These are phyloP conservation scores for Fusarium graminum DNA, from an alignment of 2,329 filamentous ascomycete species.

Conservation along the genomic window DNA sequence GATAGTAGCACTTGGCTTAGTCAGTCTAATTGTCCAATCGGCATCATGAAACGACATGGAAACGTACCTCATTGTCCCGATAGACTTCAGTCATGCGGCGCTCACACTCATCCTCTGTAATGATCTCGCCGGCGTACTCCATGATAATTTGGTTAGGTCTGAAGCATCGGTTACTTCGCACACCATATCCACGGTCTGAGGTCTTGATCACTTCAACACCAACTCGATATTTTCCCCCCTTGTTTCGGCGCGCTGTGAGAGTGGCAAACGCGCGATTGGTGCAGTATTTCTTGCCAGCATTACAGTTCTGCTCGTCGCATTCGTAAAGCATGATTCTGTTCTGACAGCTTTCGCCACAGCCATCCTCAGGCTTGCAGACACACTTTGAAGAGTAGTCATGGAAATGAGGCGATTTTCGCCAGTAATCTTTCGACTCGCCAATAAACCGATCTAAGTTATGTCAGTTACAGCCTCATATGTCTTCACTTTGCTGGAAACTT, in stretches of 20 bases:
- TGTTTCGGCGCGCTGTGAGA: conserved; percentile 79
- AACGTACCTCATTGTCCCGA: conserved; percentile 87
- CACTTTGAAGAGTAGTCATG: conserved; percentile 83
- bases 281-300: conserved; percentile 78
- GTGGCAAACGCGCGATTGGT: conserved; percentile 90
- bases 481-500: conserved; percentile 54
- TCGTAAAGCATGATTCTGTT: conserved; percentile 98
- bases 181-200: conserved; percentile 86
- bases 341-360: conserved; percentile 90
- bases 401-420: conserved; percentile 82
- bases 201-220: conserved; percentile 97
- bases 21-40: conserved; percentile 22
- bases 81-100: conserved; percentile 93
- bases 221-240: conserved; percentile 87
- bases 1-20: conserved; percentile 86
- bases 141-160: conserved; percentile 94
- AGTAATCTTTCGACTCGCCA: conserved; percentile 82
- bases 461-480: conserved; percentile 46
- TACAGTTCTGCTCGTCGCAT: conserved; percentile 92
- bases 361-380: conserved; percentile 80
- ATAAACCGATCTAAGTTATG: conserved; percentile 82
- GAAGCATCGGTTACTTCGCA: conserved; percentile 91
- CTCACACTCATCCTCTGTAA: conserved; percentile 94
- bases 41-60: neutral
- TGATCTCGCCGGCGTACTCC: conserved; percentile 98